A percentile compares a stretch with the other conserved stretches of the same genome.
These are phyloP conservation scores for Pseudopyrenochaeta lycopersici DNA, from an alignment of 2,329 filamentous ascomycete genomes.

Conservation along the genomic window DNA sequence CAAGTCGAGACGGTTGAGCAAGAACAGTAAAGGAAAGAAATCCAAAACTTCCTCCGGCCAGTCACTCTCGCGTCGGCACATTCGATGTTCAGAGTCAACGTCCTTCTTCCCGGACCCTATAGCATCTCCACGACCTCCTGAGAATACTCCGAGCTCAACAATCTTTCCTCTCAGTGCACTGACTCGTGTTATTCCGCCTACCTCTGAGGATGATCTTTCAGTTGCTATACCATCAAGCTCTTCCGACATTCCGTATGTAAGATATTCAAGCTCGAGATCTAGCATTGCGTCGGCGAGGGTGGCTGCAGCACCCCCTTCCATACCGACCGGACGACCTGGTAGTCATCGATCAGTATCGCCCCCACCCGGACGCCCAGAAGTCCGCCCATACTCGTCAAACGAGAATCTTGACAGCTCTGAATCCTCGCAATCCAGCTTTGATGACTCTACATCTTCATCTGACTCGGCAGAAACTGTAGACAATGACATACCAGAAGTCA, in stretches of 20 bases:
- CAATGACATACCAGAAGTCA: neutral
- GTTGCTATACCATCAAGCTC: neutral
- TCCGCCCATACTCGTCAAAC: neutral
- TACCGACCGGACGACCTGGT: neutral
- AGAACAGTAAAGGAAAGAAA: conserved; percentile 13
- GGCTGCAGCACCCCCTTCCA: neutral
- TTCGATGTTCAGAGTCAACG: neutral
- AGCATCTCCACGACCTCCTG: neutral
- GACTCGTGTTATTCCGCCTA: neutral
- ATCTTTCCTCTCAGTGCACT: neutral
- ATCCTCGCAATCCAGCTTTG: neutral
- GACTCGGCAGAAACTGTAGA: neutral
- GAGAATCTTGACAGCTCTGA: neutral
- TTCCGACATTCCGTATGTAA: neutral
- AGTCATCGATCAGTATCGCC: neutral
- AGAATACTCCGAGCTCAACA: neutral
- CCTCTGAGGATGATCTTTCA: neutral
- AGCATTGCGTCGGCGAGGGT: neutral
- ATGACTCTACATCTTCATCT: neutral
- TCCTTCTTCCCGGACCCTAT: neutral
- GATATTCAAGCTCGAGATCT: neutral
- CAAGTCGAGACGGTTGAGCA: conserved; percentile 2
- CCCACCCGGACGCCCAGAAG: neutral
- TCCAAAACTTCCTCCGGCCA: neutral
- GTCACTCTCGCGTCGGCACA: neutral